Evolutionary conservation across 345 rosid species (phyloP), one percentile per base, ranked within the genome.

Genomic region (Melastoma malabathricum): DNA sequence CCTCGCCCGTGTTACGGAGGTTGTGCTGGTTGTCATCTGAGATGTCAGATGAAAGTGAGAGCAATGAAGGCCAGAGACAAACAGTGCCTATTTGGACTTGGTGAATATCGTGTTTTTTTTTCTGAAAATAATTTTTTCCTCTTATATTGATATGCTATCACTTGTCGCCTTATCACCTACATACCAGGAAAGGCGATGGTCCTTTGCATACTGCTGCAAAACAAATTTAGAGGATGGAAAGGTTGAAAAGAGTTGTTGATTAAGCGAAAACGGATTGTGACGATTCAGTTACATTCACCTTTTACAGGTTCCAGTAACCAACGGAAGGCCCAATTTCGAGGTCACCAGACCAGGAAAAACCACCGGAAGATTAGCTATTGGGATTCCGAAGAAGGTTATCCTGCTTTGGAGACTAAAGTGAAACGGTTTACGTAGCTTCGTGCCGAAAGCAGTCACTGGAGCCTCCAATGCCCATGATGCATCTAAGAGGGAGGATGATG

Each of bases 361-460:
- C 68, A 78, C 68, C 76, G 64, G 65, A 86, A 84, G 67, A 81
- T 90, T 46, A 55, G 65, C n/a, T 86, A 96, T 90, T 13, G 96
- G 98, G 72, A 84, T 86, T 63, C 2, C 86, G 64, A 96, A 86
- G 73, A 90, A 90, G 60, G 74, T 83, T 50, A 90, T 90, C 62
- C 57, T 90, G 69, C 88, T 94, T n/a, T 86, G 98, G 96, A 84
- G 92, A 68, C 65, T 96, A 43, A 89, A 78, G 77, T 69, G 97
- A 73, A 71, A 78, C 44, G 97, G 97, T 50, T 66, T 90, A 62
- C 86, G 96, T 19, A 96, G 98, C 59, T 86, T 90, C 61, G 82
- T 68, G 66, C 62, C 83, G 6, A 86, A 89, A 47, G 69, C 70
- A 48, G 68, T 74, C 62, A 63, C 59, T 4, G 80, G 72, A 25